Conservation (phyloP, 2,329 filamentous ascomycete species). For the Piedraia hortae region DNA sequence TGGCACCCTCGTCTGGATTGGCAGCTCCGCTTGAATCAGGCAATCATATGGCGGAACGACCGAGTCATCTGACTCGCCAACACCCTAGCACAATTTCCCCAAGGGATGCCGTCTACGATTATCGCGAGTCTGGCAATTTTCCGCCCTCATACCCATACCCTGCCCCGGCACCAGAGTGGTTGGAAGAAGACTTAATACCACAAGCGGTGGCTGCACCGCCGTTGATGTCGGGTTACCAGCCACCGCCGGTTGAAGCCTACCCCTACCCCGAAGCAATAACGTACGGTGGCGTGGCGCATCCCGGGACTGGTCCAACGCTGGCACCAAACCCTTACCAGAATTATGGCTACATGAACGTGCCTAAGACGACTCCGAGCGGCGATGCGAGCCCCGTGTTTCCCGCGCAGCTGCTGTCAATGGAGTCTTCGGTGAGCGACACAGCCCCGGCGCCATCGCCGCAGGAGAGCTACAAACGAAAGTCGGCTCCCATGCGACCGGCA, state of each 20-base stretch:
- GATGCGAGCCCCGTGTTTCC: slow-evolving; percentile 27
- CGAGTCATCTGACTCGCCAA: too few relatives aligned
- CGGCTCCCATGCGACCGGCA: slow-evolving; percentile 24
- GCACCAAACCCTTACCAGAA: slow-evolving; percentile 6
- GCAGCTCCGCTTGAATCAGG: too few relatives aligned
- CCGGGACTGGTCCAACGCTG: slow-evolving; percentile 11
- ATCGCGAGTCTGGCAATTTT: slow-evolving; percentile 39
- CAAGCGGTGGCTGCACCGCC: slow-evolving; percentile 14
- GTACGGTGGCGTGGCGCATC: slow-evolving; percentile 8
- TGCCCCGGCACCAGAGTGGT: too few relatives aligned
- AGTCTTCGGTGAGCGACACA: slow-evolving; percentile 30
- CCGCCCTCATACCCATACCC: too few relatives aligned
- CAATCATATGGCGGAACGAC: too few relatives aligned
- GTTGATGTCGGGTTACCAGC: slow-evolving; percentile 18
- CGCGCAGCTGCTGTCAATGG: slow-evolving; percentile 30
- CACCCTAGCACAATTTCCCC: too few relatives aligned
- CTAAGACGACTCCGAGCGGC: slow-evolving; percentile 6
- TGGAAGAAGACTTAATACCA: slow-evolving; percentile 34
- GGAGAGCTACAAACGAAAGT: slow-evolving; percentile 12
- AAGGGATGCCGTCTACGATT: slow-evolving; percentile 72
- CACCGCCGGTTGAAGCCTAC: slow-evolving; percentile 14
- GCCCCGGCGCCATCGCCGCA: slow-evolving; percentile 18
- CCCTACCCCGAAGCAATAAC: slow-evolving; percentile 19
- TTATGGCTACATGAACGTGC: slow-evolving; percentile 7
- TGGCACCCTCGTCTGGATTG: too few relatives aligned